A percentile compares a stretch with the other conserved stretches of the same genome.
These are phyloP conservation scores for Coelastrella sp. DNA, from an alignment of 139 green algal species.

Conservation along the genomic window DNA sequence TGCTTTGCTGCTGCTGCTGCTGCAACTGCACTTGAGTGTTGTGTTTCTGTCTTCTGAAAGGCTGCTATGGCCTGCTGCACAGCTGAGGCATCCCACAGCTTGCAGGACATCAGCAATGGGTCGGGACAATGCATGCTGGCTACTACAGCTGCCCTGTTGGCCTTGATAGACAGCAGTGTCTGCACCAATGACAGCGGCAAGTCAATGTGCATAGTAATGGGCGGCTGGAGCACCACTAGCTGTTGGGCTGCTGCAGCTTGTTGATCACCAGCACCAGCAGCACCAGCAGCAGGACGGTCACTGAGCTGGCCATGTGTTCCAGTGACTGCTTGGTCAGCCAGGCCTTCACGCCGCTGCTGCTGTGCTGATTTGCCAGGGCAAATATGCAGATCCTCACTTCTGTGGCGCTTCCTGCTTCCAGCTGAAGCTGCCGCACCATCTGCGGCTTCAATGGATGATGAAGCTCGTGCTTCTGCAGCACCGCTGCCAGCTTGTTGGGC, in stretches of 20 bases:
- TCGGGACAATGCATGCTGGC: neutral
- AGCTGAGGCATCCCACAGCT: constrained; percentile 15
- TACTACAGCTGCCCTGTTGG: neutral
- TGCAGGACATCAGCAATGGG: neutral
- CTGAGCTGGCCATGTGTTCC: neutral
- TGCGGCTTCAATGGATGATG: neutral
- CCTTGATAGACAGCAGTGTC: neutral
- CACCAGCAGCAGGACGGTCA: neutral
- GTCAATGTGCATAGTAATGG: neutral
- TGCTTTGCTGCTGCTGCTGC: constrained; percentile 25
- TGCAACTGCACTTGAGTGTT: neutral
- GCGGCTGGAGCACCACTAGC: neutral
- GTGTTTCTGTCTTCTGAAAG: neutral
- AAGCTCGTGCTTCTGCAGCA: neutral
- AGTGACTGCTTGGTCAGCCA: neutral
- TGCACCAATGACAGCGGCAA: neutral
- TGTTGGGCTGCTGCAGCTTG: neutral
- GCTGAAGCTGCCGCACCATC: neutral
- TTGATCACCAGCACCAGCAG: neutral
- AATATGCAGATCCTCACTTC: neutral
- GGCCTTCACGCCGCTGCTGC: constrained; percentile 2
- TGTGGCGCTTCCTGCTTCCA: neutral
- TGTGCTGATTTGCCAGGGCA: neutral
- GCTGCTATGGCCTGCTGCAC: neutral
- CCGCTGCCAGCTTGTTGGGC: neutral